These are phyloP conservation scores for Citrus sinensis DNA, from an alignment of 345 rosid genomes.

Conservation along the genomic window DNA sequence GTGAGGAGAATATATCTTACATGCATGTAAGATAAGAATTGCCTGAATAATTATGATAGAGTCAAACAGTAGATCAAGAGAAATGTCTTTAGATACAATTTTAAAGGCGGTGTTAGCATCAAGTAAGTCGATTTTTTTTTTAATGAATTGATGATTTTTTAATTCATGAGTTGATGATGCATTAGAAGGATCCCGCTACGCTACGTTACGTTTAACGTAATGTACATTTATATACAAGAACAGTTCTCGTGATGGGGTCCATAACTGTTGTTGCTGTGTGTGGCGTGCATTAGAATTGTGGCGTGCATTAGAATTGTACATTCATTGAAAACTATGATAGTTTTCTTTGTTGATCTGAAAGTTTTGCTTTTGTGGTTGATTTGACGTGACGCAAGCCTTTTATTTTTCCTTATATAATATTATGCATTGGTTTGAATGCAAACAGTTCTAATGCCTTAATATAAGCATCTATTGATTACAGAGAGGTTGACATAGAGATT, in stretches of 20 bases:
- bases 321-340: not conserved
- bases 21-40: too few species aligned
- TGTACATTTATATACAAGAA: too few species aligned
- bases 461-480: too few species aligned
- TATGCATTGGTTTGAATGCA: not conserved
- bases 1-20: too few species aligned
- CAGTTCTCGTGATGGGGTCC: too few species aligned
- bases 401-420: not conserved
- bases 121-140: conserved; percentile 35
- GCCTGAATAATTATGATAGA: conserved; percentile 11
- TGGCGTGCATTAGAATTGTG: too few species aligned
- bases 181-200: not conserved
- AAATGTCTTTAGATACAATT: conserved; percentile 65
- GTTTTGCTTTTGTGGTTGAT: not conserved
- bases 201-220: too few species aligned
- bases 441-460: not conserved
- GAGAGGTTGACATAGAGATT: too few species aligned
- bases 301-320: not conserved
- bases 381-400: not conserved
- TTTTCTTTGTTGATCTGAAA: not conserved
- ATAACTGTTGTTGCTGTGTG: too few species aligned
- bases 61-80: conserved; percentile 67
- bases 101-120: conserved; percentile 63
- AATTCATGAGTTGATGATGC: not conserved
- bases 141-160: too few species aligned